Conservation (phyloP, 768 basidiomycete species). For the Kwoniella sp. region DNA sequence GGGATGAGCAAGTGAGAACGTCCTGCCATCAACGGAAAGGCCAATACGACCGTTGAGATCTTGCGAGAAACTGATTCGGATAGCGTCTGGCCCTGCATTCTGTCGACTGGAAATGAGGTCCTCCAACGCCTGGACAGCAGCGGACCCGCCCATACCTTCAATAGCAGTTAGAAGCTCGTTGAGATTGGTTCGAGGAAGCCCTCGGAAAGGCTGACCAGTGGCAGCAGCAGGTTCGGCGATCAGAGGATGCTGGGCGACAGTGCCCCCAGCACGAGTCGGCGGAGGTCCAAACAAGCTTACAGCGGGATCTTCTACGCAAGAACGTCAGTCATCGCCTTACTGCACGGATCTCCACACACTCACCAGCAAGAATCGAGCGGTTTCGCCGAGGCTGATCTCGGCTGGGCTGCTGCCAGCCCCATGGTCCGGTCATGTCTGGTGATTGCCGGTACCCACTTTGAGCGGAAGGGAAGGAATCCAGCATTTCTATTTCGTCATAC, state of each 20-base stretch:
- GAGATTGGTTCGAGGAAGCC: constrained; percentile 57
- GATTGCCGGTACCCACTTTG: constrained; percentile 9
- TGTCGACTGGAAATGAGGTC: constrained; percentile 71
- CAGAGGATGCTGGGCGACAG: constrained; percentile 75
- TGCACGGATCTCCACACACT: constrained; percentile 3
- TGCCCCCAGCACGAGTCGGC: constrained; percentile 8
- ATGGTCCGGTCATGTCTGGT: constrained; percentile 16
- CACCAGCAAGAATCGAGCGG: constrained; percentile 18
- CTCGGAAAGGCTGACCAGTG: constrained; percentile 57
- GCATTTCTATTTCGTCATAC: constrained; percentile 33
- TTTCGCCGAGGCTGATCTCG: constrained; percentile 5
- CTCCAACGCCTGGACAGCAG: constrained; percentile 79
- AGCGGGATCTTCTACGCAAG: constrained; percentile 23
- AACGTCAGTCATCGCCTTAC: not conserved
- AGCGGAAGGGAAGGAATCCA: constrained; percentile 21
- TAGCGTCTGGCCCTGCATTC: constrained; percentile 65
- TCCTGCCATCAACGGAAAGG: constrained; percentile 28
- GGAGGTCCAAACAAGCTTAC: constrained; percentile 28
- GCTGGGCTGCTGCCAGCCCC: constrained; percentile 35
- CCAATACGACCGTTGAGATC: constrained; percentile 31
- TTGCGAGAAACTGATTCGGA: constrained; percentile 72
- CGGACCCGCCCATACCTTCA: constrained; percentile 77
- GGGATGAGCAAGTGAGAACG: constrained; percentile 15
- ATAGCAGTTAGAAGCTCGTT: constrained; percentile 72
- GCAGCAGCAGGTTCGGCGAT: constrained; percentile 62